Base-by-base conservation (phyloP, 306 rosid genomes). In the Mimosa bimucronata region DNA sequence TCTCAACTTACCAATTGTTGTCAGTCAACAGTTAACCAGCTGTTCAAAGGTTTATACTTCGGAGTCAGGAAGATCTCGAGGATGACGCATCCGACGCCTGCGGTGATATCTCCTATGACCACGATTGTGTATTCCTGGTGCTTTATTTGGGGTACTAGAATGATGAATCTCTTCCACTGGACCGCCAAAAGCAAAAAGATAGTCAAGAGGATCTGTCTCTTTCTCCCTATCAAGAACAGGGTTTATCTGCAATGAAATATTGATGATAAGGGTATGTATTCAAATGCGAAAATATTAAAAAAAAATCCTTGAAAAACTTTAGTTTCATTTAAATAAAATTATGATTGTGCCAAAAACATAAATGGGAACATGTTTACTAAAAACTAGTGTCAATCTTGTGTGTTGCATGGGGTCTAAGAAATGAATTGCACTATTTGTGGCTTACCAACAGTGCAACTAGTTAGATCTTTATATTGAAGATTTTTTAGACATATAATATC, bases 191-290 rank as follows among this genome's bases (percentile, higher is more conserved):
- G 90, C 97, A 55, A 91, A 95, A 48, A 95, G 48, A 66, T 75
- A 85, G 81, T 90, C 97, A 66, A 95, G 83, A 73, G 97, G 96
- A 77, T 90, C 97, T 25, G 40, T 44, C 79, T 90, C 98, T 14
- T 79, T 75, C 80, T 23, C 57, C 67, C 50, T 44, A 60, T 87
- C 94, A 66, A 40, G 53, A 16, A 30, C 86, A 30, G 83, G 68
- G 77, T 78, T 88, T 82, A 25, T 61, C 98, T 91, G 78, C 85
- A 82, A 75, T 52, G 60, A 73, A 72, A 72, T 3, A 2, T 25
- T 61, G 31, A 41, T 15, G 2, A 25, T 52, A 29, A 29, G 25
- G 29, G 57, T 41, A 50, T 40, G 25, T 23, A 7, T 14, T 60
- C 48, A 75, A 48, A 79, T 30, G 55, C 55, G 26, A 18, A 66